Percentiles rank a stretch among this genome's conserved stretches.
phyloP scores from a whole-genome alignment of 306 rosid species.

The Luffa acutangula region DNA sequence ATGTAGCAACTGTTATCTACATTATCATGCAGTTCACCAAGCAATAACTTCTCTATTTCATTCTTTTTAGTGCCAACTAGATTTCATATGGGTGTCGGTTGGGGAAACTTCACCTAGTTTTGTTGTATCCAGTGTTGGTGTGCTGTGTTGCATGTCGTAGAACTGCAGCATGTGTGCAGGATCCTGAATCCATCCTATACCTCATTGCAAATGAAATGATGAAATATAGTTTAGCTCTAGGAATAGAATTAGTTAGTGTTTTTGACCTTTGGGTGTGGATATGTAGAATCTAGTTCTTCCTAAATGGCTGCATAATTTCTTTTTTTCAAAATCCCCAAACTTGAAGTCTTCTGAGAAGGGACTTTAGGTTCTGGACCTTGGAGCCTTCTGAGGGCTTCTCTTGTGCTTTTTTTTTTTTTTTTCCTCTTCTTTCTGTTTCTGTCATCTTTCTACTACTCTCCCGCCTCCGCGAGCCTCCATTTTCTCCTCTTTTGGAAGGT shows the following conservation, averaged over 20 bases:
- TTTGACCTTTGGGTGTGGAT: background rate
- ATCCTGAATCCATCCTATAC: background rate
- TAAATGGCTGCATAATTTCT: background rate
- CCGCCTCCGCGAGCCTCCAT: too few relatives aligned
- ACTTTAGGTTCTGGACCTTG: too few relatives aligned
- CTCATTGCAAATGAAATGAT: background rate
- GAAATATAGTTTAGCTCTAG: background rate
- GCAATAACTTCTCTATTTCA: background rate
- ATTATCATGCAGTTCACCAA: background rate
- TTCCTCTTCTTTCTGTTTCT: too few relatives aligned
- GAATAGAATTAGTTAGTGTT: background rate
- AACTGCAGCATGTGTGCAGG: background rate
- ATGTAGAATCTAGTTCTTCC: background rate
- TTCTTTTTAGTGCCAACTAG: too few relatives aligned
- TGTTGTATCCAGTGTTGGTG: background rate
- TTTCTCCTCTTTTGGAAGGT: too few relatives aligned
- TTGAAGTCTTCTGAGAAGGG: too few relatives aligned
- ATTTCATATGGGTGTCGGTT: background rate
- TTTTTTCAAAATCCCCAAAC: background rate
- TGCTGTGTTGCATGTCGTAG: background rate
- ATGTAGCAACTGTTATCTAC: background rate
- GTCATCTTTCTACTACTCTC: too few relatives aligned
- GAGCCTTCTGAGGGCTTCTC: too few relatives aligned
- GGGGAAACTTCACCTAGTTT: background rate
- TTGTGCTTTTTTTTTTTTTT: too few relatives aligned